Evolutionary conservation across 2,329 filamentous ascomycete species (phyloP), one percentile per base, ranked within the genome.

Genomic region (Pseudogymnoascus sp.): DNA sequence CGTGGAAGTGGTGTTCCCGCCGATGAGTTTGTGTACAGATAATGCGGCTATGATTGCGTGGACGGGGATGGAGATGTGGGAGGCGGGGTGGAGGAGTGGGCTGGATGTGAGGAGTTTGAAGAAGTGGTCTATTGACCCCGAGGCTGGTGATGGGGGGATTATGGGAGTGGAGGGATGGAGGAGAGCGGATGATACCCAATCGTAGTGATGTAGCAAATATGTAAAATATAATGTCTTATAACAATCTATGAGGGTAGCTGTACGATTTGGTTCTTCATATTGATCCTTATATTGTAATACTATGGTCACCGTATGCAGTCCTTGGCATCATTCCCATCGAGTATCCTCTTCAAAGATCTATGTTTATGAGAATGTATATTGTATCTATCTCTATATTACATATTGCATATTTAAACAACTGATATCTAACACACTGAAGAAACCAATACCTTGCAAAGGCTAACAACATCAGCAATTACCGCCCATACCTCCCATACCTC

Each of bases 1-100:
- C 67, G 74, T 96, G 28, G 70, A 80, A 10, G 75, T 97, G 6
- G 77, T 88, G 31, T 90, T 89, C 63, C 93, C 95, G n/a, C 92
- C 92, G 2, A 76, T 84, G 8, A 79, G 81, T 45, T 80, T 93
- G 62, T 98, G 95, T 73, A 97, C 92, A 0, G 95, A 99, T 72
- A 98, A 99, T 75, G 95, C 95, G 11, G 91, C 92, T 60, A 99
- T 99, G 95, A 93, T 98, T 73, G 93, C 89, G 1, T 98, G 95
- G 93, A 82, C 93, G 0, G 95, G 89, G 0, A 83, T 93, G 68
- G 93, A 98, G 77, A 97, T 99, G 93, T 97, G 84, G 72, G 83
- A 90, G 75, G 85, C 84, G 0, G 93, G 93, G 0, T 93, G 85
- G 80, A 77, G 79, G 65, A 88, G 85, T 7, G 81, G 83, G 19